Conservation (phyloP, 495 filamentous ascomycete species). For the Aspergillus sclerotiicarbonarius region DNA sequence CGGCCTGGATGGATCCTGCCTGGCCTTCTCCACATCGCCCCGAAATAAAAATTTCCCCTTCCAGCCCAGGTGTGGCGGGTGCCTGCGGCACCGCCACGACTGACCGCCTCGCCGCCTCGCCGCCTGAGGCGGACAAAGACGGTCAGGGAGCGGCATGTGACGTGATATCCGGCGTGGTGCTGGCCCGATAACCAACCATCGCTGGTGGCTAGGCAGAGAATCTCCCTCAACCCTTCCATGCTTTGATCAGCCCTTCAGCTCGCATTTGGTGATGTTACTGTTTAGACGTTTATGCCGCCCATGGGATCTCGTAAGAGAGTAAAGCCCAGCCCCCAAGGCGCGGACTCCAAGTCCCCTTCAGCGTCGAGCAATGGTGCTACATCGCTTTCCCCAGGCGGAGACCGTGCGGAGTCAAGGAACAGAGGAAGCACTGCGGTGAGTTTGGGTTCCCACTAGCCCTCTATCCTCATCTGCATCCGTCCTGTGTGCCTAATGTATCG, state of each 20-base stretch:
- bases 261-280: slow-evolving; percentile 30
- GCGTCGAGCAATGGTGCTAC: slow-evolving; percentile 31
- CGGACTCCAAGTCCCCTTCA: slow-evolving; percentile 27
- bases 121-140: slow-evolving; percentile 10
- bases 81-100: not conserved
- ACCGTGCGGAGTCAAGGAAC: slow-evolving; percentile 32
- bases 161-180: slow-evolving; percentile 31
- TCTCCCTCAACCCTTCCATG: slow-evolving; percentile 12
- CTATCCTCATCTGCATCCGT: not conserved
- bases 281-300: slow-evolving; percentile 34
- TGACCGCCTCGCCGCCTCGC: slow-evolving; percentile 9
- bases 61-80: slow-evolving; percentile 12
- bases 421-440: slow-evolving; percentile 32
- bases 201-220: not conserved
- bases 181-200: slow-evolving; percentile 4
- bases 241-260: slow-evolving; percentile 5
- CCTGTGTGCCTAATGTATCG: slow-evolving; percentile 19
- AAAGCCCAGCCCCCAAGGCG: slow-evolving; percentile 55
- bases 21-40: slow-evolving; percentile 13
- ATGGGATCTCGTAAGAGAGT: slow-evolving; percentile 65
- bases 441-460: slow-evolving; percentile 4
- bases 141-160: slow-evolving; percentile 30
- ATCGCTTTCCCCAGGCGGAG: slow-evolving; percentile 19
- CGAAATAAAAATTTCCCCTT: slow-evolving; percentile 17
- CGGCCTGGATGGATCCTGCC: slow-evolving; percentile 6